A percentile compares a stretch with the other conserved stretches of the same genome.
Conservation (phyloP, 371 early-diverging fungal genomes). For the Vairimorpha necatrix region DNA sequence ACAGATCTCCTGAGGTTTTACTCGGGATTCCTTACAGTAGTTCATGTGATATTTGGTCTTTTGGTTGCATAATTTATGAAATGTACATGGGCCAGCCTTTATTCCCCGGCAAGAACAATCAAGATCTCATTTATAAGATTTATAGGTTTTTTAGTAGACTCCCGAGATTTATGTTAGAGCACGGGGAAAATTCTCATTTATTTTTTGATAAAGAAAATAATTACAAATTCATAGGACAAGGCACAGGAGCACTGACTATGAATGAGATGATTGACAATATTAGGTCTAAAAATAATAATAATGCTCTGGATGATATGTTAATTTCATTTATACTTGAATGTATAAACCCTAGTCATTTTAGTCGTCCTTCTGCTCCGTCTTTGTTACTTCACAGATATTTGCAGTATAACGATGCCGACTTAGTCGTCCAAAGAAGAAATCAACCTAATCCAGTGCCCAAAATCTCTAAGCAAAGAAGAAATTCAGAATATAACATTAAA, state of each 20-base stretch:
- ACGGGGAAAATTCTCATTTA: slow-evolving; percentile 35
- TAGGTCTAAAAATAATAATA: neutral
- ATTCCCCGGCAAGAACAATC: slow-evolving; percentile 83
- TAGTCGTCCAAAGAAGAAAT: neutral
- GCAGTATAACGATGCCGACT: neutral
- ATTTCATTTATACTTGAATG: slow-evolving; percentile 19
- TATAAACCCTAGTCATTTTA: slow-evolving; percentile 41
- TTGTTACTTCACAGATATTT: slow-evolving; percentile 29
- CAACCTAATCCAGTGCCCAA: neutral
- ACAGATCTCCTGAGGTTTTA: slow-evolving; percentile 88
- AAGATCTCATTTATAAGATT: slow-evolving; percentile 79
- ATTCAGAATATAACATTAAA: slow-evolving; percentile 8
- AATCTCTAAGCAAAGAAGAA: slow-evolving; percentile 5
- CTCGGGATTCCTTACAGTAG: slow-evolving; percentile 79
- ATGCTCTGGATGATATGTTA: slow-evolving; percentile 19
- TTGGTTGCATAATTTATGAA: slow-evolving; percentile 72
- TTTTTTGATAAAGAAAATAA: slow-evolving; percentile 53
- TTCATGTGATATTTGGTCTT: slow-evolving; percentile 90
- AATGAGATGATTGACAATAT: slow-evolving; percentile 33
- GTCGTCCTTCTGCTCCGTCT: slow-evolving; percentile 12
- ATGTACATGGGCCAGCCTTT: slow-evolving; percentile 72
- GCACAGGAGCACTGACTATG: slow-evolving; percentile 6
- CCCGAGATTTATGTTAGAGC: slow-evolving; percentile 49
- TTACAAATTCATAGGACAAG: slow-evolving; percentile 12
- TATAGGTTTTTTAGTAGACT: slow-evolving; percentile 39